Conservation (phyloP, 352 stramenopile species). For the Globisporangium perplexum region DNA sequence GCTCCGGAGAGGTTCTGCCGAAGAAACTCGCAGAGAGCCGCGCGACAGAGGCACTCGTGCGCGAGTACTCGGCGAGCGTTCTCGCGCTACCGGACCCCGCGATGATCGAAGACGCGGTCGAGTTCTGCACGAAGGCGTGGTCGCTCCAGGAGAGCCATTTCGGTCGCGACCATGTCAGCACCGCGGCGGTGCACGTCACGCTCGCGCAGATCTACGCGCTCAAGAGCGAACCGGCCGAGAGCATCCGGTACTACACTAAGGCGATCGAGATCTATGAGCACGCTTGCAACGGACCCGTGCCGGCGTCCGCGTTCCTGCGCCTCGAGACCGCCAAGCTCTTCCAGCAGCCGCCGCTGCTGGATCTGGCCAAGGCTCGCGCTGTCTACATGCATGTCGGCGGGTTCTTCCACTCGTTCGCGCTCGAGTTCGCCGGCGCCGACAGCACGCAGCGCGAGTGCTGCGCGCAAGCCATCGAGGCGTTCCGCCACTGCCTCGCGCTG, state of each 20-base stretch:
- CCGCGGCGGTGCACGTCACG: slow-evolving; percentile 37
- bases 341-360: slow-evolving; percentile 20
- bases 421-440: slow-evolving; percentile 43
- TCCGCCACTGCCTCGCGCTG: slow-evolving; percentile 37
- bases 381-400: slow-evolving; percentile 32
- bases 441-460: slow-evolving; percentile 54
- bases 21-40: slow-evolving; percentile 53
- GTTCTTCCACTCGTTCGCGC: slow-evolving; percentile 59
- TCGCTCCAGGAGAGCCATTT: slow-evolving; percentile 41
- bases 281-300: slow-evolving; percentile 47
- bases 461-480: slow-evolving; percentile 50
- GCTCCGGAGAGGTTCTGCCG: slow-evolving; percentile 15
- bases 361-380: slow-evolving; percentile 8
- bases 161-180: slow-evolving; percentile 50
- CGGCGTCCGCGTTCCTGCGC: slow-evolving; percentile 46
- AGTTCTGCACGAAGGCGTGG: slow-evolving; percentile 63
- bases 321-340: slow-evolving; percentile 58
- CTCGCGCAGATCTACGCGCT: slow-evolving; percentile 51
- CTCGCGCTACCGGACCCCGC: slow-evolving; percentile 19
- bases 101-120: slow-evolving; percentile 55
- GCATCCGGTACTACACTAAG: slow-evolving; percentile 33
- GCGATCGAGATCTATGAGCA: slow-evolving; percentile 53
- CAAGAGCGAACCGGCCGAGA: slow-evolving; percentile 29
- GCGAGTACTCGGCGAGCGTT: slow-evolving; percentile 29
- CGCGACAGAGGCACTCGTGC: slow-evolving; percentile 28